A percentile compares a stretch with the other conserved stretches of the same genome.
phyloP scores from a whole-genome alignment of 163 green algal species.

The Trebouxia gelatinosa region DNA sequence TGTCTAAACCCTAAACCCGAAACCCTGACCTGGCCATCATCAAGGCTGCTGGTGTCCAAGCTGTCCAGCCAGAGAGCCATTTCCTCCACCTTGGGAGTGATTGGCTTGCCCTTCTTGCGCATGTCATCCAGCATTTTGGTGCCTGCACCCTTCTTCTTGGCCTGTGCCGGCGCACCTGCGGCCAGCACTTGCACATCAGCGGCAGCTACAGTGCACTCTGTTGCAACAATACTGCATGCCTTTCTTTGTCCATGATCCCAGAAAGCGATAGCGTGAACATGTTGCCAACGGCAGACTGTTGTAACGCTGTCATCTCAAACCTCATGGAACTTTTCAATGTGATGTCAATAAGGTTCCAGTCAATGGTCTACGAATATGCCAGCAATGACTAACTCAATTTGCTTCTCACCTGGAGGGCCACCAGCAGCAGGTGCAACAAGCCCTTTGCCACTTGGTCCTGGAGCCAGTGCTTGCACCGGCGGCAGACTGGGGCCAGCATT shows the following conservation, averaged over 20 bases:
- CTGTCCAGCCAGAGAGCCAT: constrained; percentile 81
- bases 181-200: neutral
- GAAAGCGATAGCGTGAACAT: too few relatives aligned
- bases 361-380: too few relatives aligned
- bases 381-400: too few relatives aligned
- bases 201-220: neutral
- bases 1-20: constrained; percentile 38
- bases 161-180: constrained; percentile 5
- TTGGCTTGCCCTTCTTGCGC: constrained; percentile 48
- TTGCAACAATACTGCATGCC: too few relatives aligned
- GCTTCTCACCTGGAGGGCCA: too few relatives aligned
- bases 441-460: neutral
- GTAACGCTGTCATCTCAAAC: too few relatives aligned
- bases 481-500: constrained; percentile 33
- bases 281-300: too few relatives aligned
- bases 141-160: constrained; percentile 43
- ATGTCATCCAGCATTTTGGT: constrained; percentile 67
- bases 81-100: constrained; percentile 62
- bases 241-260: too few relatives aligned
- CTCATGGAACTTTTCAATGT: too few relatives aligned
- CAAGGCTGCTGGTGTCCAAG: constrained; percentile 77
- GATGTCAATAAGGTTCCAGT: too few relatives aligned
- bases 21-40: constrained; percentile 92
- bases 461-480: neutral
- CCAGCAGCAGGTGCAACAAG: neutral